Evolutionary conservation across 768 basidiomycete genomes (phyloP), one percentile per base, ranked within the genome.

Genomic region (Trametes gibbosa): DNA sequence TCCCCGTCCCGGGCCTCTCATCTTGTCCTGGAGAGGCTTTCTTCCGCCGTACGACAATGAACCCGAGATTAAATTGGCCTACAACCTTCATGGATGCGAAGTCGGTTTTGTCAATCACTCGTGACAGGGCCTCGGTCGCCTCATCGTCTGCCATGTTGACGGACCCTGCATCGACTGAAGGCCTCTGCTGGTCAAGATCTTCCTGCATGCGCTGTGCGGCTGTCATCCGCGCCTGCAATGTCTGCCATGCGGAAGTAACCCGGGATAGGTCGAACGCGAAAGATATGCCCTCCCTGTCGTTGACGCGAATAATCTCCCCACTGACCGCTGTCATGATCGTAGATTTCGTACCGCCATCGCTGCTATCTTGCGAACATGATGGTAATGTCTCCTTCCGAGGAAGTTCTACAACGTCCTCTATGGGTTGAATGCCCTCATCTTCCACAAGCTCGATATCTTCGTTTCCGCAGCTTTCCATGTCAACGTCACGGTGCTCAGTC

Each of bases 21-120:
- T 57, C 67, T 9, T n/a, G 55, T 29, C 24, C 46, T 39, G 10
- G 19, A 16, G 10, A 34, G 0, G 21, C 49, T 61, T 76, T 76
- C 56, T 76, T 76, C 64, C 89, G 81, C 6, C 95, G 83, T 2
- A 84, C 83, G 57, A 99, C 81, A 71, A 99, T 93, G 73, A 99
- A 99, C 0, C 95, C 95, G 32, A 88, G 81, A 66, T 99, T 99
- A 73, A 98, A 99, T 73, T 99, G 97, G 0, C 97, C 97, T 42
- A 96, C 64, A 13, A 97, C 74, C 0, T 86, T 79, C 97, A 99
- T 98, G 6, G 65, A 64, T 7, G 72, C 80, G 65, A 99, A 98
- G 73, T 99, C 95, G 2, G 73, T 69, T 75, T 98, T 98, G 42
- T 84, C 81, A 25, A 99, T 95, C 34, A 93, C 85, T 16, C 95